Evolutionary conservation across 352 stramenopile genomes (phyloP).

Genomic region (Globisporangium recalcitrans): DNA sequence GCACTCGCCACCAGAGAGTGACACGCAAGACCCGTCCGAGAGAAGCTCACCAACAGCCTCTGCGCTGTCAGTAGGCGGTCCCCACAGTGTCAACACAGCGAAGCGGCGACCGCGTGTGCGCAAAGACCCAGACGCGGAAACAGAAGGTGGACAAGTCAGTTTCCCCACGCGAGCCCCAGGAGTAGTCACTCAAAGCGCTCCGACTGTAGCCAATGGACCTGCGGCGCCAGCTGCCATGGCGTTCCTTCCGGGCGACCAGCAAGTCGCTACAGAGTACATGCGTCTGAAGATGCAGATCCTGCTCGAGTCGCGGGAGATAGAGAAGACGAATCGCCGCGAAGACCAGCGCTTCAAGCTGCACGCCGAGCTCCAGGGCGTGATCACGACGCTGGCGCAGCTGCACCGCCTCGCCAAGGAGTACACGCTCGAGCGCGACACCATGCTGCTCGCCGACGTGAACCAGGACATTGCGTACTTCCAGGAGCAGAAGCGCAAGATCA

Average conservation of each 20-base stretch:
- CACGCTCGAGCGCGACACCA: slow-evolving; percentile 10
- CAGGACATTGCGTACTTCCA: slow-evolving; percentile 46
- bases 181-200: neutral
- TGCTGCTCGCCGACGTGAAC: slow-evolving; percentile 29
- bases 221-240: neutral
- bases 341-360: slow-evolving; percentile 34
- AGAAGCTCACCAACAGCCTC: neutral
- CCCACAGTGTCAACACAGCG: neutral
- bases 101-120: slow-evolving; percentile 1
- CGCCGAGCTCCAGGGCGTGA: slow-evolving; percentile 29
- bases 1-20: neutral
- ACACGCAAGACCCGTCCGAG: neutral
- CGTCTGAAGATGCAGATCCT: slow-evolving; percentile 23
- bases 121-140: neutral
- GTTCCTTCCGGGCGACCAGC: neutral
- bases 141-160: neutral
- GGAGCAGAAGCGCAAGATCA: slow-evolving; percentile 32
- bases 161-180: neutral
- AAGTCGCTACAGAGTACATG: slow-evolving; percentile 16
- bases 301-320: slow-evolving; percentile 17
- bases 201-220: neutral
- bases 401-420: slow-evolving; percentile 35
- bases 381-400: slow-evolving; percentile 36
- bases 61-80: neutral
- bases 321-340: slow-evolving; percentile 5